phyloP scores from a whole-genome alignment of 2,329 filamentous ascomycete species.

The Aspergillus piperis region DNA sequence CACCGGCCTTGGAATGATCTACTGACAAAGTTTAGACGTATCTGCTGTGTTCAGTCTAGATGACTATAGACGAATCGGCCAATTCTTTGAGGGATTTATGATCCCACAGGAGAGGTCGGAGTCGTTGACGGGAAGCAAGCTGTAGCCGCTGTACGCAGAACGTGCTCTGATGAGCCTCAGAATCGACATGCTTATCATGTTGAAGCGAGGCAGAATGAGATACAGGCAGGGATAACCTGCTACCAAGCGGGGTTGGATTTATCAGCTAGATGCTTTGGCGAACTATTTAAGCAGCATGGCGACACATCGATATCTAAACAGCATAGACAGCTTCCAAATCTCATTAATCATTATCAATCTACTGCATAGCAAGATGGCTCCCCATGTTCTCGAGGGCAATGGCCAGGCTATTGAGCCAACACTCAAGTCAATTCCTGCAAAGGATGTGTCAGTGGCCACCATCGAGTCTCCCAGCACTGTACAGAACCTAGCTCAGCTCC shows the following conservation, averaged over 20 bases:
- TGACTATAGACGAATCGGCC: slow-evolving; percentile 34
- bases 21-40: slow-evolving; percentile 33
- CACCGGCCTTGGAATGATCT: neutral
- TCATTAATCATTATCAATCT: neutral
- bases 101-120: slow-evolving; percentile 16
- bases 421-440: neutral
- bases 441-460: neutral
- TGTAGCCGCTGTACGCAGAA: slow-evolving; percentile 1
- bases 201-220: neutral
- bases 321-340: neutral
- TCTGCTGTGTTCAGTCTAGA: slow-evolving; percentile 40
- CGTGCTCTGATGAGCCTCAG: neutral
- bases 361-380: neutral
- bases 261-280: no score
- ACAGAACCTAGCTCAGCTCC: neutral
- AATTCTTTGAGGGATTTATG: slow-evolving; percentile 41
- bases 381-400: neutral
- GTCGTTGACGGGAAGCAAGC: slow-evolving; percentile 8
- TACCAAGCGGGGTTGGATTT: neutral
- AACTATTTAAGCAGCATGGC: neutral
- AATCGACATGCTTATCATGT: neutral
- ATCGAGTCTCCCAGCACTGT: neutral
- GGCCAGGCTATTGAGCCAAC: neutral
- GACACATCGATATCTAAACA: neutral
- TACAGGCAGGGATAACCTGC: neutral